phyloP scores from a whole-genome alignment of 176 grass and related monocot genomes.

The Typha latifolia region DNA sequence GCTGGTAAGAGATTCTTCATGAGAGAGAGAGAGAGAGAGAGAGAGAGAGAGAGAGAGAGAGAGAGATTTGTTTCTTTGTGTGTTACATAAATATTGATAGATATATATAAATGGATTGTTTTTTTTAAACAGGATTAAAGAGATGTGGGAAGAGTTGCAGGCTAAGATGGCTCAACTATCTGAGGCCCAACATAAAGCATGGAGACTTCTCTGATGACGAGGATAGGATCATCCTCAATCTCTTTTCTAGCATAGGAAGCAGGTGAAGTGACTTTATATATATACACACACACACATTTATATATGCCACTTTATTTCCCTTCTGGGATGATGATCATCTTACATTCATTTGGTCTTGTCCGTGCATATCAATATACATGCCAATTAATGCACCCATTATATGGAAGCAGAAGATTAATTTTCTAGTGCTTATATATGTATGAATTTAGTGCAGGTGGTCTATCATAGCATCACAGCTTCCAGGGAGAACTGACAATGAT shows the following conservation, averaged over 20 bases:
- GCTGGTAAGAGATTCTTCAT: slow-evolving; percentile 19
- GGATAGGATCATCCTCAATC: slow-evolving; percentile 49
- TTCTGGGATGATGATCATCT: background rate
- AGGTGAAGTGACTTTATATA: slow-evolving; percentile 24
- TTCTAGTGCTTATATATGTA: no score
- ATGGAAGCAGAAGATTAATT: no score
- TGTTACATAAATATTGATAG: background rate
- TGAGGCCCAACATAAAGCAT: slow-evolving; percentile 56
- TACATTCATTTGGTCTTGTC: no score
- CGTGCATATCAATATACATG: no score
- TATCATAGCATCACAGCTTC: slow-evolving; percentile 66
- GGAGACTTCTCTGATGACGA: slow-evolving; percentile 56
- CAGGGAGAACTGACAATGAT: slow-evolving; percentile 55
- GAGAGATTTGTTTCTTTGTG: background rate
- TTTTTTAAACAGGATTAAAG: slow-evolving; percentile 27
- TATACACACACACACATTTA: no score
- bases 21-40: background rate
- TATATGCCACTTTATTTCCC: slow-evolving; percentile 1
- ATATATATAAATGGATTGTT: background rate
- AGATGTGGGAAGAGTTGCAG: slow-evolving; percentile 57
- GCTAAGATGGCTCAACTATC: slow-evolving; percentile 51
- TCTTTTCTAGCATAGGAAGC: slow-evolving; percentile 66
- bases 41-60: background rate
- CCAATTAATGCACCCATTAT: no score
- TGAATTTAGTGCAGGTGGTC: slow-evolving; percentile 39